Conservation (phyloP, 768 basidiomycete genomes). For the Mycena maculata region DNA sequence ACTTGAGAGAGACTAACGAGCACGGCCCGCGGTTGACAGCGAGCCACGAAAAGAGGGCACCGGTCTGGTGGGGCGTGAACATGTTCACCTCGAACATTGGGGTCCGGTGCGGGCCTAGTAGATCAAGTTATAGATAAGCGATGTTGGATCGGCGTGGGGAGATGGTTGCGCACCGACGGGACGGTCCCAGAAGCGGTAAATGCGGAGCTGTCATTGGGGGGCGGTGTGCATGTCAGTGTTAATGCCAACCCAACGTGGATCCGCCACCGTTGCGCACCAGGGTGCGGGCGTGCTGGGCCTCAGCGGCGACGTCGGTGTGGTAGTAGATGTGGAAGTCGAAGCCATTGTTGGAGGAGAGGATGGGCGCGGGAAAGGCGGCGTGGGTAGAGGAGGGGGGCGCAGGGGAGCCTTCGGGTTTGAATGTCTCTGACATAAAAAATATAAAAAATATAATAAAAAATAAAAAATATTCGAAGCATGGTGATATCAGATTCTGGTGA, state of each 20-base stretch:
- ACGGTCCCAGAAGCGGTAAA: conserved; percentile 71
- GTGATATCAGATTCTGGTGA: too few relatives aligned
- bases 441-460: too few relatives aligned
- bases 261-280: background rate
- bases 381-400: conserved; percentile 36
- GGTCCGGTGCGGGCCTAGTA: conserved; percentile 70
- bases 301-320: background rate
- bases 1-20: conserved; percentile 59
- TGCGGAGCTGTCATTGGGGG: conserved; percentile 58
- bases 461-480: too few relatives aligned
- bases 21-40: conserved; percentile 75
- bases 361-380: conserved; percentile 64
- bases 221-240: background rate
- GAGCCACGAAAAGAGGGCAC: conserved; percentile 75
- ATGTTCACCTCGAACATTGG: conserved; percentile 81
- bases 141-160: too few relatives aligned
- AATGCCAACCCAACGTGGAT: background rate
- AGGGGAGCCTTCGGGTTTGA: too few relatives aligned
- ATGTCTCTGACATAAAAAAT: too few relatives aligned
- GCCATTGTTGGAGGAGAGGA: conserved; percentile 63
- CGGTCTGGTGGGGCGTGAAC: conserved; percentile 74
- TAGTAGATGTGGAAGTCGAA: conserved; percentile 80
- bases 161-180: conserved; percentile 60
- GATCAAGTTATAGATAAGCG: background rate
- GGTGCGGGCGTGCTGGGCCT: background rate